phyloP scores from a whole-genome alignment of 2,329 filamentous ascomycete genomes.

The Cytospora schulzeri region DNA sequence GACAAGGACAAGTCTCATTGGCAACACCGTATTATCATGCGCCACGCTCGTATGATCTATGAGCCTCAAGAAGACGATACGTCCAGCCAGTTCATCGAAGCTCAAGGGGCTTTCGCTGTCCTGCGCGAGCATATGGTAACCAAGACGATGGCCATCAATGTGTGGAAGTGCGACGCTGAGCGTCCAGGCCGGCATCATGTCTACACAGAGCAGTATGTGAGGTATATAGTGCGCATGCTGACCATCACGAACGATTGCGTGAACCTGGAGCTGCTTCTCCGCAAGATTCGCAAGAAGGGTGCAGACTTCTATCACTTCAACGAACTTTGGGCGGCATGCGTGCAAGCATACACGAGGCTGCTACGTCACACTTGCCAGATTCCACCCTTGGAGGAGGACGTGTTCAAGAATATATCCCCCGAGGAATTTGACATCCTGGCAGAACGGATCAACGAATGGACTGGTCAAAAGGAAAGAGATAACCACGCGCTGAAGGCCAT shows the following conservation, averaged over 20 bases:
- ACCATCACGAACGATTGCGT: constrained; percentile 73
- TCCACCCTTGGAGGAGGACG: constrained; percentile 51
- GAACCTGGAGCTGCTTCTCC: constrained; percentile 76
- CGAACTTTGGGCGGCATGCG: constrained; percentile 62
- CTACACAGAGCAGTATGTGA: constrained; percentile 84
- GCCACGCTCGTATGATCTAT: constrained; percentile 63
- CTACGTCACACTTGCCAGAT: constrained; percentile 54
- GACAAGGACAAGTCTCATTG: constrained; percentile 89
- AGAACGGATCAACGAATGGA: constrained; percentile 59
- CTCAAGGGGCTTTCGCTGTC: constrained; percentile 77
- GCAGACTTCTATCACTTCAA: constrained; percentile 70
- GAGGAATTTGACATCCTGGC: constrained; percentile 62
- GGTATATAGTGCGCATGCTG: constrained; percentile 76
- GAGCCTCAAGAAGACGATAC: constrained; percentile 41
- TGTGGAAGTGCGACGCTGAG: constrained; percentile 92
- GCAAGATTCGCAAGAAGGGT: constrained; percentile 78
- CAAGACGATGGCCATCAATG: constrained; percentile 91
- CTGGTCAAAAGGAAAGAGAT: constrained; percentile 42
- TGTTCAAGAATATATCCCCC: constrained; percentile 54
- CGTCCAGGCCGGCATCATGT: constrained; percentile 84
- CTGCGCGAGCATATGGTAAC: constrained; percentile 77
- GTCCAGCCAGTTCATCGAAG: constrained; percentile 60
- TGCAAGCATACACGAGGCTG: constrained; percentile 55
- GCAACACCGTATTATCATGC: constrained; percentile 89
- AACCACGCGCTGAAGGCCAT: constrained; percentile 54